These are phyloP conservation scores for Globisporangium alternatum DNA, from an alignment of 352 stramenopile genomes.

Conservation along the genomic window DNA sequence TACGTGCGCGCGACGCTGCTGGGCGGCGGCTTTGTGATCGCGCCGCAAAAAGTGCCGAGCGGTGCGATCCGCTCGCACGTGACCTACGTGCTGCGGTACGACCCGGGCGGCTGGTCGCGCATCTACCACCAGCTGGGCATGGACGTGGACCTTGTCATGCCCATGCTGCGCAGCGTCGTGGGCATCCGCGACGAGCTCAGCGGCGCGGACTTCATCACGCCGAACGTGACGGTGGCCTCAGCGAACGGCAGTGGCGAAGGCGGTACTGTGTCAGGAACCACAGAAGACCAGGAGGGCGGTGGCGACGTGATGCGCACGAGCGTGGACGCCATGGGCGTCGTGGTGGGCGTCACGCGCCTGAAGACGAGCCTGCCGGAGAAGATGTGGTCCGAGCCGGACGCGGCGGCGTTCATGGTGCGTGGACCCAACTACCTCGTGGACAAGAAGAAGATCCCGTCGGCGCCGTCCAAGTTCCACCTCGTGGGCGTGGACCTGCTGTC, in stretches of 20 bases:
- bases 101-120: constrained; percentile 72
- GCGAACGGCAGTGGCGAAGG: neutral
- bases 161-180: constrained; percentile 81
- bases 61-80: constrained; percentile 79
- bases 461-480: constrained; percentile 68
- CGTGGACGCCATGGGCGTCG: constrained; percentile 59
- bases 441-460: constrained; percentile 86
- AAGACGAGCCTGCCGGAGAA: constrained; percentile 74
- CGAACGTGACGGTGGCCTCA: constrained; percentile 66
- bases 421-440: constrained; percentile 87
- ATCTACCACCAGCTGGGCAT: constrained; percentile 89
- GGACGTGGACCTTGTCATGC: constrained; percentile 84
- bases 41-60: constrained; percentile 74
- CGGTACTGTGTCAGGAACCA: neutral
- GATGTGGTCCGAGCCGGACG: constrained; percentile 84
- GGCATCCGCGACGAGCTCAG: constrained; percentile 88
- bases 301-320: constrained; percentile 29
- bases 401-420: constrained; percentile 78
- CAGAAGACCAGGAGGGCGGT: constrained; percentile 3
- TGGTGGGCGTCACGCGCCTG: constrained; percentile 62
- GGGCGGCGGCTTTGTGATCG: constrained; percentile 83
- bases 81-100: constrained; percentile 81
- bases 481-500: constrained; percentile 81
- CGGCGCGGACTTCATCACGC: constrained; percentile 78
- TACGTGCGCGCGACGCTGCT: constrained; percentile 80